Percentiles rank a stretch among this genome's conserved stretches.
Evolutionary conservation across 331 rosid species (phyloP).

Genomic region (Cydonia oblonga): DNA sequence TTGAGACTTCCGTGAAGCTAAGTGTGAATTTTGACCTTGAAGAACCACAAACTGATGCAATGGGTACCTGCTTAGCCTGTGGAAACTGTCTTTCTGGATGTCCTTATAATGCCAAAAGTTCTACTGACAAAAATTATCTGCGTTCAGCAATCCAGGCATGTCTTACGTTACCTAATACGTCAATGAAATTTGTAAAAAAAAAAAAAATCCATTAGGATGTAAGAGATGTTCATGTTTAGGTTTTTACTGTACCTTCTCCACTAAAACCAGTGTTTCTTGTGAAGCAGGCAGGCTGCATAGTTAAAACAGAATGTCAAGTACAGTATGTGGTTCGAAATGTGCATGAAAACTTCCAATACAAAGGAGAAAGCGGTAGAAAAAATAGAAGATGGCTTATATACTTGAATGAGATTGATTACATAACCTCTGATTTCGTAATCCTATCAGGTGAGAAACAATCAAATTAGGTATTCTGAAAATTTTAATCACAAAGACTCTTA

Average conservation of each 20-base stretch:
- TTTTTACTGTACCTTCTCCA: background rate
- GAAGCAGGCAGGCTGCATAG: constrained; percentile 20
- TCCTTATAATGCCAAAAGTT: constrained; percentile 26
- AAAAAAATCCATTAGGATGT: background rate
- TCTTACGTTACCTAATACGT: background rate
- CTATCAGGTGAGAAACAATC: constrained; percentile 19
- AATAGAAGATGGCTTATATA: constrained; percentile 26
- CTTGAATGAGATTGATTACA: constrained; percentile 24
- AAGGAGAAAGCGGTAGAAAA: constrained; percentile 6
- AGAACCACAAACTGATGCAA: constrained; percentile 6
- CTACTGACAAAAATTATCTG: constrained; percentile 24
- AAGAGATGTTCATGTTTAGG: background rate
- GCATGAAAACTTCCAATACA: background rate
- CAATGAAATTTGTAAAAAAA: background rate
- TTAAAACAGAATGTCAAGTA: constrained; percentile 16
- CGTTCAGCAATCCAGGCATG: constrained; percentile 22
- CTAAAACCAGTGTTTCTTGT: constrained; percentile 6
- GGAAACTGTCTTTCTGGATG: constrained; percentile 36
- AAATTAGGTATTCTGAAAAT: background rate
- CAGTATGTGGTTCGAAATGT: constrained; percentile 16
- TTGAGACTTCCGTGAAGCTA: constrained; percentile 17
- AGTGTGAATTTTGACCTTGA: constrained; percentile 22
- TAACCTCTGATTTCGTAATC: constrained; percentile 23
- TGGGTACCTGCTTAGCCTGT: constrained; percentile 20
- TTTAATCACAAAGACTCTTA: background rate